These are phyloP conservation scores for Coniochaeta prunicola DNA, from an alignment of 2,329 filamentous ascomycete genomes.

Conservation along the genomic window DNA sequence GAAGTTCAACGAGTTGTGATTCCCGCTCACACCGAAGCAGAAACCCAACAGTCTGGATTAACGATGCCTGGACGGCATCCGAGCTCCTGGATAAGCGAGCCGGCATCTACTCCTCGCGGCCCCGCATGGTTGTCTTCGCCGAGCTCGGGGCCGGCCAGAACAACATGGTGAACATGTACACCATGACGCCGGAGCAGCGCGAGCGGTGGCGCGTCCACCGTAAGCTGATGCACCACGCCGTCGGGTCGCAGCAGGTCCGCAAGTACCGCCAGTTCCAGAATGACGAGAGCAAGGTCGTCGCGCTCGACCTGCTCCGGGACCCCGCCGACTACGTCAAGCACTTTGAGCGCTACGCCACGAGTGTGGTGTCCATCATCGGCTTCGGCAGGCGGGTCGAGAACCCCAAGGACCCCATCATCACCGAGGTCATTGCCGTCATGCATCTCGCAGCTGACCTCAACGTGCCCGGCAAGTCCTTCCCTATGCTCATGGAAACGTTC, in stretches of 20 bases:
- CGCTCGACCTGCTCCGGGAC: constrained; percentile 35
- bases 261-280: constrained; percentile 48
- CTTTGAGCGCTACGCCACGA: constrained; percentile 45
- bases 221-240: constrained; percentile 44
- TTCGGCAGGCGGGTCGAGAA: constrained; percentile 45
- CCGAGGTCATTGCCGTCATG: constrained; percentile 51
- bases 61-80: constrained; percentile 40
- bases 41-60: constrained; percentile 39
- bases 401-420: constrained; percentile 48
- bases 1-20: not conserved
- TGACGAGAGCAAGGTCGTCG: constrained; percentile 49
- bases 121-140: constrained; percentile 39
- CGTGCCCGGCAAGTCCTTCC: constrained; percentile 45
- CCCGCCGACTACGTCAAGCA: constrained; percentile 43
- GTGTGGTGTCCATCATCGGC: constrained; percentile 47
- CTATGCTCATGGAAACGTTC: constrained; percentile 51
- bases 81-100: constrained; percentile 48
- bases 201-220: constrained; percentile 37
- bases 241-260: constrained; percentile 47
- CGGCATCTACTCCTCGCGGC: constrained; percentile 42
- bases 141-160: constrained; percentile 36
- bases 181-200: constrained; percentile 27
- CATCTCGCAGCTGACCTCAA: constrained; percentile 49
- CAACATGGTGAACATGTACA: constrained; percentile 36
- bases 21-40: constrained; percentile 6